These are phyloP conservation scores for Tolypocladium inflatum DNA, from an alignment of 2,329 filamentous ascomycete genomes.

Conservation along the genomic window DNA sequence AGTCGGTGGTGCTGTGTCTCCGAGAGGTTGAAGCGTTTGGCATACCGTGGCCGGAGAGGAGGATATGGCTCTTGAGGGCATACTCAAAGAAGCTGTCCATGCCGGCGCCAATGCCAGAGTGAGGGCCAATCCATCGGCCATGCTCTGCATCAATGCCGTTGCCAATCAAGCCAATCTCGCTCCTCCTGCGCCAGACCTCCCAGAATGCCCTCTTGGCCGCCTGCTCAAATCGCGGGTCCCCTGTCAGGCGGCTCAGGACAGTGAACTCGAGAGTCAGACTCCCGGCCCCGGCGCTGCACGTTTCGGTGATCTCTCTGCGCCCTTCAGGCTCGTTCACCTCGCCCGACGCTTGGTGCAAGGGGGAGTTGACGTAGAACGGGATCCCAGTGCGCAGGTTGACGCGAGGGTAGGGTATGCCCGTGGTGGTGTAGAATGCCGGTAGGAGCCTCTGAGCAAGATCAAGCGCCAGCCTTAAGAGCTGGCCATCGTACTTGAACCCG, in stretches of 20 bases:
- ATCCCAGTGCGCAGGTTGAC: conserved; percentile 88
- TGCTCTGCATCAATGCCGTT: conserved; percentile 88
- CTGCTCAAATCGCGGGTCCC: conserved; percentile 79
- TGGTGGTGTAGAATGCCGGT: conserved; percentile 85
- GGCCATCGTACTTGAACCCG: conserved; percentile 77
- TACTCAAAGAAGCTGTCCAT: conserved; percentile 99
- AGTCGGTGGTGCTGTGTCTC: conserved; percentile 29
- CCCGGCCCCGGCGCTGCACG: conserved; percentile 92
- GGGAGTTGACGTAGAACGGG: conserved; percentile 84
- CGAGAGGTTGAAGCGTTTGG: conserved; percentile 37
- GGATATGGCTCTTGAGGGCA: conserved; percentile 84
- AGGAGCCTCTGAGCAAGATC: conserved; percentile 78
- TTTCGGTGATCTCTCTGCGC: conserved; percentile 73
- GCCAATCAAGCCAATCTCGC: conserved; percentile 77
- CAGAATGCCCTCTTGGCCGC: conserved; percentile 89
- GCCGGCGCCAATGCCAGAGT: conserved; percentile 90
- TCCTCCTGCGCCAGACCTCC: conserved; percentile 88
- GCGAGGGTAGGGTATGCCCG: conserved; percentile 86
- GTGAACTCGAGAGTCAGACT: conserved; percentile 92
- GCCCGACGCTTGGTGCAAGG: conserved; percentile 50
- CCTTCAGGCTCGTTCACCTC: conserved; percentile 24
- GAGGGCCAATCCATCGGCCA: conserved; percentile 79
- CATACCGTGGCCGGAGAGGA: conserved; percentile 66
- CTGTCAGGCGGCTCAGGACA: conserved; percentile 78
- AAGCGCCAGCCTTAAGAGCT: conserved; percentile 78